A percentile compares a stretch with the other conserved stretches of the same genome.
Conservation (phyloP, 768 basidiomycete genomes). For the Agrocybe pediades region DNA sequence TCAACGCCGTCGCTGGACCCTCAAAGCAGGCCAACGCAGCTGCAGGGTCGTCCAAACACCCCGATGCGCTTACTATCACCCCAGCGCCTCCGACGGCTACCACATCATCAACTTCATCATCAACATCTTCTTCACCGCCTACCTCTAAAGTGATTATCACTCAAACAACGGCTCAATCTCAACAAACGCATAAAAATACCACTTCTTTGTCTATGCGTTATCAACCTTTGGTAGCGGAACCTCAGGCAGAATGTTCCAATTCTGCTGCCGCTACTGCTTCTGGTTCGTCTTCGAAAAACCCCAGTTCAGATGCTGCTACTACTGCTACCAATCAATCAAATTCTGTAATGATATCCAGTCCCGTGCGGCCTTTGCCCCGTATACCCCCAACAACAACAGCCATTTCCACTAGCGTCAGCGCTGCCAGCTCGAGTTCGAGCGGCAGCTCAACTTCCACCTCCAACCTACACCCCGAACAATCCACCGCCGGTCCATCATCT, state of each 20-base stretch:
- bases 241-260: background rate
- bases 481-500: background rate
- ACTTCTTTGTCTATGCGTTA: slow-evolving; percentile 26
- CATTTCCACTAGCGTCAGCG: background rate
- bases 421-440: background rate
- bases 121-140: slow-evolving; percentile 11
- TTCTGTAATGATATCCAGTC: slow-evolving; percentile 7
- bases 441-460: slow-evolving; percentile 3
- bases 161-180: slow-evolving; percentile 10
- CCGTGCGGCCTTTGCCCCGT: slow-evolving; percentile 24
- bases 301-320: slow-evolving; percentile 4
- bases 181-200: slow-evolving; percentile 15
- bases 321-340: slow-evolving; percentile 4
- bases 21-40: background rate
- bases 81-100: background rate
- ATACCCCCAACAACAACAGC: slow-evolving; percentile 19
- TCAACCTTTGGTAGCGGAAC: slow-evolving; percentile 28
- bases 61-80: background rate
- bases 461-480: background rate
- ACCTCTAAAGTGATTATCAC: slow-evolving; percentile 22
- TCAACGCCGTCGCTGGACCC: slow-evolving; percentile 4
- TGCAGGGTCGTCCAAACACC: slow-evolving; percentile 2
- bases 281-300: background rate
- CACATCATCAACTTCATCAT: slow-evolving; percentile 1
- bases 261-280: background rate